phyloP scores from a whole-genome alignment of 2,329 filamentous ascomycete species.

The Calonectria pseudoturangicola region DNA sequence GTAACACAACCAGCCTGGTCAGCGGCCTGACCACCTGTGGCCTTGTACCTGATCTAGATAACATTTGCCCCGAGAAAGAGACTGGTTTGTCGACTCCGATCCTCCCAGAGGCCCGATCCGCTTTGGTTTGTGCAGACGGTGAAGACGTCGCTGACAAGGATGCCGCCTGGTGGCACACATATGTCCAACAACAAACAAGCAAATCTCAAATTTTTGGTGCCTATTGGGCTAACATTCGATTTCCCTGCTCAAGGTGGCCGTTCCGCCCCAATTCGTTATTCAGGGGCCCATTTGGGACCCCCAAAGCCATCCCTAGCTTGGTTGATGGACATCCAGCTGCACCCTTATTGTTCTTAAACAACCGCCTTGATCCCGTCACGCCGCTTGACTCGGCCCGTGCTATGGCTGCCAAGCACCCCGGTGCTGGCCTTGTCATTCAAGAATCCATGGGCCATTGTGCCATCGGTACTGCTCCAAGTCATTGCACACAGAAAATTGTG shows the following conservation, averaged over 20 bases:
- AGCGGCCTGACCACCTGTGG: not conserved
- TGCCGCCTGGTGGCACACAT: not conserved
- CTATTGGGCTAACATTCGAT: not conserved
- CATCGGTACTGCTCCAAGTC: not conserved
- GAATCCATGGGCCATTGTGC: constrained; percentile 9
- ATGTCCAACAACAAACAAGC: not conserved
- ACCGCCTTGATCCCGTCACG: constrained; percentile 15
- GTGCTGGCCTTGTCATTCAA: constrained; percentile 2
- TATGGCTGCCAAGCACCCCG: constrained; percentile 10
- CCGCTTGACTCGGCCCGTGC: not conserved
- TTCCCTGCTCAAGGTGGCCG: constrained; percentile 13
- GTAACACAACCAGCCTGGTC: constrained; percentile 33
- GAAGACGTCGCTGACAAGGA: constrained; percentile 3
- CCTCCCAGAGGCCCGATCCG: not conserved
- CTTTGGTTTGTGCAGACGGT: constrained; percentile 2
- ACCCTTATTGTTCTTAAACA: not conserved
- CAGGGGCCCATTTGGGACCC: not conserved
- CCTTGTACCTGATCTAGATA: not conserved
- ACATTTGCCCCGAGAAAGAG: not conserved
- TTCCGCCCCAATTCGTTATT: not conserved
- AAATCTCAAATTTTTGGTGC: not conserved
- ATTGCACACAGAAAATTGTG: constrained; percentile 2
- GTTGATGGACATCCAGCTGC: not conserved
- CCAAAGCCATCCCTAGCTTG: not conserved
- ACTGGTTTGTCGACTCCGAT: not conserved